Evolutionary conservation across 2,329 filamentous ascomycete genomes (phyloP).

Genomic region (Colletotrichum trifolii): DNA sequence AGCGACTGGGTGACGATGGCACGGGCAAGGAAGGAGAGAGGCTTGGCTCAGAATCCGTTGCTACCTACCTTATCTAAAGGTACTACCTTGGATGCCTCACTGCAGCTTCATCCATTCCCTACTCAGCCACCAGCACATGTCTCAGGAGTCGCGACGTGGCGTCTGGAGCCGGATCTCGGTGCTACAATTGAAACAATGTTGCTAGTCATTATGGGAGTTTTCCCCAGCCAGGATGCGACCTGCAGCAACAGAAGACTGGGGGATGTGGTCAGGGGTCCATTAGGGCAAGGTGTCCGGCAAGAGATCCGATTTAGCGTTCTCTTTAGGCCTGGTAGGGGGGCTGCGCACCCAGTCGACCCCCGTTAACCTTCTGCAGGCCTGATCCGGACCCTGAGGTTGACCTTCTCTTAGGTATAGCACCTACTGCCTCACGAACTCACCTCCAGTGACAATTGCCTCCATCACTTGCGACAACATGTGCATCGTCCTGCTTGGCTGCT

Average conservation of each 20-base stretch:
- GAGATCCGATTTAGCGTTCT: not conserved
- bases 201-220: not conserved
- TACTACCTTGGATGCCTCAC: too few relatives aligned
- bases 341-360: too few relatives aligned
- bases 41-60: too few relatives aligned
- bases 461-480: too few relatives aligned
- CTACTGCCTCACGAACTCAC: too few relatives aligned
- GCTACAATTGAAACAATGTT: not conserved
- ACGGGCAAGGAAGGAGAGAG: not conserved
- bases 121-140: conserved; percentile 1
- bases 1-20: not conserved
- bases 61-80: too few relatives aligned
- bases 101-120: not conserved
- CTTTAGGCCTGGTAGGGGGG: not conserved
- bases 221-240: conserved; percentile 4
- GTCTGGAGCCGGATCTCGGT: conserved; percentile 9
- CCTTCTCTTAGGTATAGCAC: too few relatives aligned
- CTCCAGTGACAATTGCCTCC: too few relatives aligned
- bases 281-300: not conserved
- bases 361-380: too few relatives aligned
- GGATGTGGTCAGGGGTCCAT: too few relatives aligned
- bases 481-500: too few relatives aligned
- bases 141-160: conserved; percentile 23
- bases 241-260: not conserved
- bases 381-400: too few relatives aligned